Conservation (phyloP, 208 protist genomes). For the Crithidia bombi region DNA sequence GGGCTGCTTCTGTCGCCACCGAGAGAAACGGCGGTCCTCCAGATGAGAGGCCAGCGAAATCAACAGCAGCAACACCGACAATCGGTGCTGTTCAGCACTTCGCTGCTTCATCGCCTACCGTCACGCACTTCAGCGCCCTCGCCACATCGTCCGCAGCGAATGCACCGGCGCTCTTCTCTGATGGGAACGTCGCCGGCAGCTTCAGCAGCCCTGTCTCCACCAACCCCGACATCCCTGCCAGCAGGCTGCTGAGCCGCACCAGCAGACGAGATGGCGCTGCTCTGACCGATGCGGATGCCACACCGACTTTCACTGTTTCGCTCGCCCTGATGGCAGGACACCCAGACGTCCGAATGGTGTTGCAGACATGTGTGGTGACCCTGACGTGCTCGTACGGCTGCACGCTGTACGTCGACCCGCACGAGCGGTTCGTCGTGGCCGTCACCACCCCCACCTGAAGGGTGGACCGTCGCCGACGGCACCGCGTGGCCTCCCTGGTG, state of each 20-base stretch:
- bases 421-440: neutral
- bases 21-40: neutral
- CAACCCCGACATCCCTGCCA: too few species aligned
- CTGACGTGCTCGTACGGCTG: slow-evolving; percentile 1
- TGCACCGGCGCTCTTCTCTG: neutral
- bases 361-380: neutral
- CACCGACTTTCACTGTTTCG: neutral
- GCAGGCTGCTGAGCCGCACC: neutral
- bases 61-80: neutral
- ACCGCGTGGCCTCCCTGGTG: too few species aligned
- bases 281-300: neutral
- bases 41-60: neutral
- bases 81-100: neutral
- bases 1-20: neutral
- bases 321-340: slow-evolving; percentile 4
- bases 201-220: neutral
- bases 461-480: too few species aligned
- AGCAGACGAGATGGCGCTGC: neutral
- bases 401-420: neutral
- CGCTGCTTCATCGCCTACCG: neutral
- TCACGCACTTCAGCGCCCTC: neutral
- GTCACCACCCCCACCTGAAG: too few species aligned
- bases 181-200: neutral
- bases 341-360: neutral
- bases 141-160: neutral